phyloP scores from a whole-genome alignment of 768 basidiomycete species.

The Sistotremastrum suecicum region DNA sequence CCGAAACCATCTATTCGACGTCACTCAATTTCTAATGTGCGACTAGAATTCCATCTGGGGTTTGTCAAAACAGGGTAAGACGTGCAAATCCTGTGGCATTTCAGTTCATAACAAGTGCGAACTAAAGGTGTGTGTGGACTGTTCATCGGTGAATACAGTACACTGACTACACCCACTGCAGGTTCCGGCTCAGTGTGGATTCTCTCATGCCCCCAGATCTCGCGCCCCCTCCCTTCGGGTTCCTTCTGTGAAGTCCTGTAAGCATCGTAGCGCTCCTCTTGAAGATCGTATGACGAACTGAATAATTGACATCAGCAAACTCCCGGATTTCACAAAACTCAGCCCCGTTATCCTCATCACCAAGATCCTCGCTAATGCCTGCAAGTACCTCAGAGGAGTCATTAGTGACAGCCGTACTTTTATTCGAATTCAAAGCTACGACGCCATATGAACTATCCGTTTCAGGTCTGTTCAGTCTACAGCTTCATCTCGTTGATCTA shows the following conservation, averaged over 20 bases:
- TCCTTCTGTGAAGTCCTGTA: background rate
- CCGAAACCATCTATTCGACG: background rate
- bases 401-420: conserved; percentile 40
- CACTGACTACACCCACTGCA: conserved; percentile 14
- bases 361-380: background rate
- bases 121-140: conserved; percentile 41
- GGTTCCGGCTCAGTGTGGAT: conserved; percentile 61
- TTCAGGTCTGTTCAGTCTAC: conserved; percentile 1
- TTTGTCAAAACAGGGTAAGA: conserved; percentile 75
- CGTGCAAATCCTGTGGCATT: conserved; percentile 61
- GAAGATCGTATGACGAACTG: too few relatives aligned
- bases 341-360: too few relatives aligned
- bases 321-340: too few relatives aligned
- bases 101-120: conserved; percentile 80
- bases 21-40: background rate
- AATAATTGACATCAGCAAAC: too few relatives aligned
- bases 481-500: background rate
- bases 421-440: conserved; percentile 63
- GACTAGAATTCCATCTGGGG: conserved; percentile 74
- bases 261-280: too few relatives aligned
- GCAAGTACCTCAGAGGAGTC: conserved; percentile 19
- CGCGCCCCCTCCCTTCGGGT: background rate
- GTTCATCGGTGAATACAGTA: background rate
- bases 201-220: conserved; percentile 1
- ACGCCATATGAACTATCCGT: conserved; percentile 36